Evolutionary conservation across 2,329 filamentous ascomycete species (phyloP).

Genomic region (Colletotrichum echinochloae): DNA sequence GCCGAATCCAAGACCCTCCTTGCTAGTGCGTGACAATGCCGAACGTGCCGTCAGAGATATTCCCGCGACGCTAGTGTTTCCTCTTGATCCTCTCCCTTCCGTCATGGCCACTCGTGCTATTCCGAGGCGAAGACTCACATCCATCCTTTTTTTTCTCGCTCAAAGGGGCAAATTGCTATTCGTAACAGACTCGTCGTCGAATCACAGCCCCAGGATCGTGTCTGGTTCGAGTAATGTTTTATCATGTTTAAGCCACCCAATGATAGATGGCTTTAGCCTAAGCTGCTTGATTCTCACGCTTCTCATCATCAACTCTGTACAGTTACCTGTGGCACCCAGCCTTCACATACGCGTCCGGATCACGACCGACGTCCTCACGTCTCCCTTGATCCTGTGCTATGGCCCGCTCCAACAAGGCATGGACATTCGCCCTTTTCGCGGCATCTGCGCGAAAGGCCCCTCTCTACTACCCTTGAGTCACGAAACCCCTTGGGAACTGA

Average conservation of each 20-base stretch:
- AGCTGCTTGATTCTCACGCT: constrained; percentile 30
- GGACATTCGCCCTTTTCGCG: constrained; percentile 4
- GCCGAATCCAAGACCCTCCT: background rate
- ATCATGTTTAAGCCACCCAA: constrained; percentile 39
- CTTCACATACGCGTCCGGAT: constrained; percentile 35
- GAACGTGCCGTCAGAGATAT: constrained; percentile 8
- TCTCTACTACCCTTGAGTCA: background rate
- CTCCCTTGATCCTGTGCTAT: constrained; percentile 11
- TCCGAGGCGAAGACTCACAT: background rate
- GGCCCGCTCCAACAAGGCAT: background rate
- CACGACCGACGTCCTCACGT: constrained; percentile 17
- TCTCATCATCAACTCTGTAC: constrained; percentile 18
- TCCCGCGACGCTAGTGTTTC: constrained; percentile 25
- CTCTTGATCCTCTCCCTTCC: constrained; percentile 29
- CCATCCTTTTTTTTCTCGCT: background rate
- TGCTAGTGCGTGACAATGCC: constrained; percentile 11
- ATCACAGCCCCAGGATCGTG: background rate
- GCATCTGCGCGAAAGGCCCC: constrained; percentile 11
- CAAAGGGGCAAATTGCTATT: background rate
- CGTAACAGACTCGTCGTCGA: background rate
- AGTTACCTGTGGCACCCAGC: constrained; percentile 20
- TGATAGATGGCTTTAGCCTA: constrained; percentile 35
- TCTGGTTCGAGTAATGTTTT: constrained; percentile 33
- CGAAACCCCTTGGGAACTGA: constrained; percentile 2
- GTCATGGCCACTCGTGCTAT: constrained; percentile 18